These are phyloP conservation scores for Rhizopus delemar DNA, from an alignment of 371 early-diverging fungal species.

Conservation along the genomic window DNA sequence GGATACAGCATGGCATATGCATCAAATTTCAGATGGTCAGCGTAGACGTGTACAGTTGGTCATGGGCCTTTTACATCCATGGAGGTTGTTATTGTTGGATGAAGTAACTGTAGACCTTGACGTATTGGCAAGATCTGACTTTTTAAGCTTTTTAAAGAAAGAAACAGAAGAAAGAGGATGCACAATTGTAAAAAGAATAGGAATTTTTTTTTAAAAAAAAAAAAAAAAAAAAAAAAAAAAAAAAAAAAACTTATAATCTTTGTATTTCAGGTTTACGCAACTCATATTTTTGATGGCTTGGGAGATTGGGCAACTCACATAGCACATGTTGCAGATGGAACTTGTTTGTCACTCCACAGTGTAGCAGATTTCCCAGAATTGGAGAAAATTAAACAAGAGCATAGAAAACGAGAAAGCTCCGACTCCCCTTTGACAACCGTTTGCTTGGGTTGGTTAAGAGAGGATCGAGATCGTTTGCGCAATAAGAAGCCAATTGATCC, in stretches of 20 bases:
- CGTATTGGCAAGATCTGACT: constrained; percentile 71
- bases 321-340: constrained; percentile 70
- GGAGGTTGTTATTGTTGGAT: constrained; percentile 73
- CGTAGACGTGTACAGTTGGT: constrained; percentile 74
- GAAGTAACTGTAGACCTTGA: constrained; percentile 87
- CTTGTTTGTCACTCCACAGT: constrained; percentile 33
- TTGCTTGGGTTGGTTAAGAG: constrained; percentile 51
- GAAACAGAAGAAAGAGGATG: constrained; percentile 69
- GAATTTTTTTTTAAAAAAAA: background rate
- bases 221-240: background rate
- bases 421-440: constrained; percentile 70
- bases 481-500: constrained; percentile 29
- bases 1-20: constrained; percentile 73
- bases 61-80: constrained; percentile 74
- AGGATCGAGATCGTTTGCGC: constrained; percentile 38
- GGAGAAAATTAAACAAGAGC: constrained; percentile 37
- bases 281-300: constrained; percentile 71
- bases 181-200: constrained; percentile 52
- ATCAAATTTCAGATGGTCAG: constrained; percentile 73
- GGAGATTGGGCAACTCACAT: constrained; percentile 75
- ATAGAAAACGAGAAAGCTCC: constrained; percentile 26
- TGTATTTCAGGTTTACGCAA: constrained; percentile 56
- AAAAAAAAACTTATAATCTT: background rate
- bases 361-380: constrained; percentile 54
- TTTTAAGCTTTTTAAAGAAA: constrained; percentile 60